Base-by-base conservation (phyloP, 1,139 yeast species). In the Suhomyces atakaporum region DNA sequence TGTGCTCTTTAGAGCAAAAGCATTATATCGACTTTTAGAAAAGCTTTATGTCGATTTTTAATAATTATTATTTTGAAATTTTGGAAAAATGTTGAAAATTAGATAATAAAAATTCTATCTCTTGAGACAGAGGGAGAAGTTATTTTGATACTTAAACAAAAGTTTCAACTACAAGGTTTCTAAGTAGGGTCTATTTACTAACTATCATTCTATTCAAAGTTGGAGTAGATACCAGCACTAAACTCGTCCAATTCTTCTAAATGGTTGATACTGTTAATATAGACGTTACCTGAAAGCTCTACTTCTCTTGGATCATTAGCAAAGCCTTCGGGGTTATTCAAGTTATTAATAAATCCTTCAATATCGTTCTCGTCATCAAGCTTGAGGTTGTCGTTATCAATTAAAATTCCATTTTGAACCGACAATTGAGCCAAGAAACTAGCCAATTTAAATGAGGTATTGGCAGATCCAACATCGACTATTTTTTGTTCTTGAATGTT, bases 201-300 rank as follows among this genome's bases (percentile, higher is more conserved):
- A 19, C 7, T 7, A 19, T 25, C 16, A 9, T 27, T 25, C 29
- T 57, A 70, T 42, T 81, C 85, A 60, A 85, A 87, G 56, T 88
- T 88, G 22, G 96, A 84, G 59, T 90, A 90, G 7, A 90, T 92
- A 50, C 89, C 76, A 4, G 97, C 97, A 62, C 95, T 82, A 51
- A 90, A 76, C 43, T 89, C 96, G 49, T 87, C 95, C 44, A 90
- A 73, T 44, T 81, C 89, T 16, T 79, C 81, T 22, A 79, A 66
- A 36, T 71, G 69, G 53, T 79, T 79, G 52, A 80, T 54, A 27
- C 63, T 63, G 53, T 67, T 69, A 29, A 71, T 53, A 47, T 63
- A 71, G 13, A 60, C 57, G 46, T 71, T 71, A 8, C 76, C 76
- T 5, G 70, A 63, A 29, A 39, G 37, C 12, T 30, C 48, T 25